Base-by-base conservation (phyloP, 2,329 filamentous ascomycete genomes). In the Clonostachys byssicola region DNA sequence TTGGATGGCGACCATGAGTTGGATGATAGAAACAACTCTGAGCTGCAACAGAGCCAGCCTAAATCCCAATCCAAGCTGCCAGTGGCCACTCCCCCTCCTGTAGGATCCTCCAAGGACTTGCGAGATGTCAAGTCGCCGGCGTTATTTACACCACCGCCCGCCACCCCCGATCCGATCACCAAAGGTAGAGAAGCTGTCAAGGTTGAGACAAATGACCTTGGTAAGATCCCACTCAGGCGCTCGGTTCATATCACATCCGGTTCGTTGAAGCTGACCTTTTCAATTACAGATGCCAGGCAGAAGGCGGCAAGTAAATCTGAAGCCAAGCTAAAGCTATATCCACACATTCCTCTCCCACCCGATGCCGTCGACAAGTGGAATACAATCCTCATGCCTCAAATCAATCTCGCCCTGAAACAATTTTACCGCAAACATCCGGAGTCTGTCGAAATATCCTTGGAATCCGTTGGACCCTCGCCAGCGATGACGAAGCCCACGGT, bases 401-500 rank as follows among this genome's bases (percentile, higher is more conserved):
- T 92, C 51, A 88, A 89, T 60, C 74, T 81, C 16, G 80, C 88
- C 2, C 74, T 91, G 14, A 80, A 83, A 18, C 77, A 81, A 44
- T 89, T 88, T 50, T 84, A 91, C 56, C 80, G 80, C 52, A 88
- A 88, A 55, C 78, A 89, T 44, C 78, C 83, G 1, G 88, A 92
- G 60, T 89, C 87, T 1, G 82, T 89, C 34, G 88, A 89, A 56
- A 89, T 92, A 39, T 87, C 86, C 10, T 78, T 92, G 2, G 83
- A 89, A 50, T 86, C 83, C 1, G 82, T 91, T 39, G 88, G 88
- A 16, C 83, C 87, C 45, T 83, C 81, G 4, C 75, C 81, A 6
- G 74, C 82, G 35, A 81, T 78, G 47, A 83, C 84, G 0, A 79
- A 77, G 47, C 87, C 88, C 1, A 92, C 88, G 0, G 86, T 91